These are phyloP conservation scores for Beauveria medogensis DNA, from an alignment of 2,329 filamentous ascomycete genomes.

Conservation along the genomic window DNA sequence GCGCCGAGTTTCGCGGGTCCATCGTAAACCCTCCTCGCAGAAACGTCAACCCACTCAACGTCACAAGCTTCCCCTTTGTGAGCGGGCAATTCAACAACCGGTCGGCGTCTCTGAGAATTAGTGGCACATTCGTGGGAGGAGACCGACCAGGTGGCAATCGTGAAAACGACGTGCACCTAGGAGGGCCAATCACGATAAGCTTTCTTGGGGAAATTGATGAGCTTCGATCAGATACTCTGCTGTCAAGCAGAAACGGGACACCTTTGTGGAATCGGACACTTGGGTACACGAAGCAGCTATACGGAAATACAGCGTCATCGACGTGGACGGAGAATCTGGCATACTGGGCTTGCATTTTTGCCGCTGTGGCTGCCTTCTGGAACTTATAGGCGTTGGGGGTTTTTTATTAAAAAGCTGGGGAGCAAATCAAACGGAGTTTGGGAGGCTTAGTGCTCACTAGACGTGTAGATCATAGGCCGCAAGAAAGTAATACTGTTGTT, in stretches of 20 bases:
- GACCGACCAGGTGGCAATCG: background rate
- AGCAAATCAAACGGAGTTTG: too few relatives aligned
- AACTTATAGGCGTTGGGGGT: background rate
- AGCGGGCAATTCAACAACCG: background rate
- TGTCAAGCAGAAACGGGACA: background rate
- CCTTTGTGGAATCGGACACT: background rate
- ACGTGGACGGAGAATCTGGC: background rate
- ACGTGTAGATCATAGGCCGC: too few relatives aligned
- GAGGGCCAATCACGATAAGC: slow-evolving; percentile 2
- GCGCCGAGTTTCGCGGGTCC: background rate
- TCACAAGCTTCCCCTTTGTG: background rate
- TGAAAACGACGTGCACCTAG: background rate
- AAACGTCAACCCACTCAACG: background rate
- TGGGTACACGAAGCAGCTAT: background rate
- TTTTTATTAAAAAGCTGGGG: too few relatives aligned
- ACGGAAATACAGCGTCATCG: background rate
- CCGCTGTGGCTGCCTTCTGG: background rate
- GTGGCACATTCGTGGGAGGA: background rate
- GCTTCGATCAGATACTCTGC: background rate
- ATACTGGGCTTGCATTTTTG: background rate
- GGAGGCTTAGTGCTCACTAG: too few relatives aligned
- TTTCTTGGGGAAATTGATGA: slow-evolving; percentile 3
- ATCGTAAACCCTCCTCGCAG: background rate
- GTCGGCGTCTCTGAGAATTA: background rate
- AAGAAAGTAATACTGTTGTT: background rate